Percentiles rank a stretch among this genome's conserved stretches.
phyloP scores from a whole-genome alignment of 2,329 filamentous ascomycete species.

The Lecanoromycetidae sp. region DNA sequence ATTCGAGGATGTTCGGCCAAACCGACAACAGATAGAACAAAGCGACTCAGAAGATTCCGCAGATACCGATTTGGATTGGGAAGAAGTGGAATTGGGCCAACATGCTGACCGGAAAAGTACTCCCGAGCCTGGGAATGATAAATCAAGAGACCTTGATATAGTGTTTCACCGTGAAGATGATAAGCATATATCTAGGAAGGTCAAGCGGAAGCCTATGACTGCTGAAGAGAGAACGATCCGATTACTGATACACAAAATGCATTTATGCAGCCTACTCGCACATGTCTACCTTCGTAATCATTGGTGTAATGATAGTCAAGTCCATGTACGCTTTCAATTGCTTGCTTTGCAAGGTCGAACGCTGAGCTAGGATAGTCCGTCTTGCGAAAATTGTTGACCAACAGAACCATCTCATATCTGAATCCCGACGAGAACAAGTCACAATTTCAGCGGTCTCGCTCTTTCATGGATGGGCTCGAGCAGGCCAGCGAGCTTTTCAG shows the following conservation, averaged over 20 bases:
- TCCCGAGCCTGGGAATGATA: constrained; percentile 24
- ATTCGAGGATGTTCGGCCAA: constrained; percentile 17
- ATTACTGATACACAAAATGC: constrained; percentile 71
- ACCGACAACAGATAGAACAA: constrained; percentile 28
- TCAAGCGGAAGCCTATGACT: constrained; percentile 41
- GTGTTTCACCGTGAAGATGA: constrained; percentile 20
- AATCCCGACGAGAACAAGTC: constrained; percentile 54
- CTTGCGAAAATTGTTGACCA: constrained; percentile 53
- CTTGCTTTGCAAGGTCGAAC: too few species aligned
- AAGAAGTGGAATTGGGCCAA: constrained; percentile 34
- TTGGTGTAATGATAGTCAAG: constrained; percentile 70
- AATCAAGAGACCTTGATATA: constrained; percentile 30
- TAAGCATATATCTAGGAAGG: constrained; percentile 9
- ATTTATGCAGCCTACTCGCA: constrained; percentile 69
- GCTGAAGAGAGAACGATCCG: constrained; percentile 48
- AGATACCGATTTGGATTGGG: constrained; percentile 50
- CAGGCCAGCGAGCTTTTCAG: constrained; percentile 56
- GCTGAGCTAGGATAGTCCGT: too few species aligned
- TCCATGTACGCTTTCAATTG: too few species aligned
- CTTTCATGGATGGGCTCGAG: constrained; percentile 67
- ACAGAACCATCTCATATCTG: constrained; percentile 54
- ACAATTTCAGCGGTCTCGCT: constrained; percentile 65
- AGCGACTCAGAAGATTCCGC: constrained; percentile 44
- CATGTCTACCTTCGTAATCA: constrained; percentile 67
- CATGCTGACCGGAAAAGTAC: constrained; percentile 27